These are phyloP conservation scores for Pichia ethanolica DNA, from an alignment of 805 yeast species.

Conservation along the genomic window DNA sequence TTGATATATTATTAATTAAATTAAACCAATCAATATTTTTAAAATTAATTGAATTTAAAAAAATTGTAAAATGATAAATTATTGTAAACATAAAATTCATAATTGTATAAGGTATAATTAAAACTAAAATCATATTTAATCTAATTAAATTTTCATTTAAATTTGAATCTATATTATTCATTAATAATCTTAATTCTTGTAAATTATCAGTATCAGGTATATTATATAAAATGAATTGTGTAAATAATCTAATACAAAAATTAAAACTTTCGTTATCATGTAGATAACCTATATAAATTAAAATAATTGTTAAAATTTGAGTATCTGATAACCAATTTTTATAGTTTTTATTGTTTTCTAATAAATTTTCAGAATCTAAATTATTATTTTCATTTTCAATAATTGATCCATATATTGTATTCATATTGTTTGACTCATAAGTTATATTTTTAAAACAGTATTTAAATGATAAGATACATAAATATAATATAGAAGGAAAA, in stretches of 20 bases:
- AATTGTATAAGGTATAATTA: not conserved
- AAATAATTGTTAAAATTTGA: not conserved
- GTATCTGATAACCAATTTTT: not conserved
- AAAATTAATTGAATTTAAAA: not conserved
- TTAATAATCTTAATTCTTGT: not conserved
- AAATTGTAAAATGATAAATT: not conserved
- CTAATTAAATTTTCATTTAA: not conserved
- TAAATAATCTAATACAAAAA: conserved; percentile 1
- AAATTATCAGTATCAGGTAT: conserved; percentile 2
- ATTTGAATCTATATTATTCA: not conserved
- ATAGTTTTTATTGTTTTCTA: not conserved
- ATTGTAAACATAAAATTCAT: not conserved
- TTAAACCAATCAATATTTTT: not conserved
- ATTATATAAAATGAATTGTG: not conserved
- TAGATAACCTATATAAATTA: conserved; percentile 3
- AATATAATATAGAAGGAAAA: no score
- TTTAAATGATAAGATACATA: no score
- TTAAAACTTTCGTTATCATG: not conserved
- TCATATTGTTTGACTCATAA: not conserved
- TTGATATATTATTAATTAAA: not conserved
- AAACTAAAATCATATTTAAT: not conserved
- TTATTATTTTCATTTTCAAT: not conserved
- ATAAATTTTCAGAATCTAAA: not conserved
- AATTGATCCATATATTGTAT: not conserved
- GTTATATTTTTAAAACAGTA: no score